Percentiles rank a stretch among this genome's conserved stretches.
phyloP scores from a whole-genome alignment of 2,329 filamentous ascomycete genomes.

The Verticillium nubilum region DNA sequence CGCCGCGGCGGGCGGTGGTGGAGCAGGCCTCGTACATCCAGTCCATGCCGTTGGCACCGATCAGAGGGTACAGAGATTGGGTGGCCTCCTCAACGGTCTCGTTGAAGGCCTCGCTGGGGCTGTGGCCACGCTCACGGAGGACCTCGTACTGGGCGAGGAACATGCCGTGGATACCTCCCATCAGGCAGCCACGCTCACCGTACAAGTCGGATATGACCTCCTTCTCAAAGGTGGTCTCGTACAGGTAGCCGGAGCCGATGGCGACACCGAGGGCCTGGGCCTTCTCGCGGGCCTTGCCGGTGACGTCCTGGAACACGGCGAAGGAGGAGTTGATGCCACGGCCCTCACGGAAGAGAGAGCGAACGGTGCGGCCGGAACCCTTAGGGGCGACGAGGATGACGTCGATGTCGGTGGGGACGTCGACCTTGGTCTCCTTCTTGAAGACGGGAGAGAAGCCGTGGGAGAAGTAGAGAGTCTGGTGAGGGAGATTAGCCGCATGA shows the following conservation, averaged over 20 bases:
- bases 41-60: constrained; percentile 97
- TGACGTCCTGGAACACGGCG: constrained; percentile 97
- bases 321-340: constrained; percentile 99
- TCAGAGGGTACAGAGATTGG: constrained; percentile 95
- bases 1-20: constrained; percentile 94
- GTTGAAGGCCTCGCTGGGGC: constrained; percentile 98
- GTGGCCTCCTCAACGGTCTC: constrained; percentile 99
- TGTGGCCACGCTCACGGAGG: constrained; percentile 96
- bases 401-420: constrained; percentile 91
- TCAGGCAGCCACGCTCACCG: constrained; percentile 98
- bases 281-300: constrained; percentile 97
- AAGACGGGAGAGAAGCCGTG: constrained; percentile 99
- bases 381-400: constrained; percentile 99
- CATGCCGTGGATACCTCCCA: constrained; percentile 99
- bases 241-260: constrained; percentile 96
- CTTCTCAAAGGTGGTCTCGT: constrained; percentile 99
- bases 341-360: constrained; percentile 97
- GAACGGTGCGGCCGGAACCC: constrained; percentile 97
- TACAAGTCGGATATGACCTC: constrained; percentile 99
- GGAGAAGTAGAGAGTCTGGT: constrained; percentile 97
- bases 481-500: not conserved
- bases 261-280: constrained; percentile 94
- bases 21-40: constrained; percentile 99
- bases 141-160: constrained; percentile 99
- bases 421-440: constrained; percentile 99